Evolutionary conservation across 768 basidiomycete genomes (phyloP).

Genomic region (Pleurotus salmoneostramineus): DNA sequence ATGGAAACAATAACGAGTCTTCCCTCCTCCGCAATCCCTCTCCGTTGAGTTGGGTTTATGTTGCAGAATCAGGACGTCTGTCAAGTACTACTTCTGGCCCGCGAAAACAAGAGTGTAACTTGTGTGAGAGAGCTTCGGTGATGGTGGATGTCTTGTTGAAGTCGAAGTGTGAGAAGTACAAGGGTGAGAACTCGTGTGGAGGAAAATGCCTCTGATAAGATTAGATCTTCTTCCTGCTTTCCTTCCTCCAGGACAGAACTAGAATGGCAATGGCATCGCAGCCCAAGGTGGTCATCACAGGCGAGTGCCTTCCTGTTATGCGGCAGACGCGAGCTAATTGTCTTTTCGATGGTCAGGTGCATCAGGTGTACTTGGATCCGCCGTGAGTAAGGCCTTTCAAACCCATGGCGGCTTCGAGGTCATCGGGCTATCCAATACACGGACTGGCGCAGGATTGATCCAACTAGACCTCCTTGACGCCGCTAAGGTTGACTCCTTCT

Average conservation of each 20-base stretch:
- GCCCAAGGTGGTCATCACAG: slow-evolving; percentile 58
- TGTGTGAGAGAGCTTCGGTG: no score
- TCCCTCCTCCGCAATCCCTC: no score
- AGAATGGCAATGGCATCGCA: slow-evolving; percentile 14
- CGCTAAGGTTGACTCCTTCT: slow-evolving; percentile 47
- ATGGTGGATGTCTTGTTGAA: neutral
- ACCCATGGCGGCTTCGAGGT: slow-evolving; percentile 31
- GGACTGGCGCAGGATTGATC: slow-evolving; percentile 45
- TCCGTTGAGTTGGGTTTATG: no score
- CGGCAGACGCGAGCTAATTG: neutral
- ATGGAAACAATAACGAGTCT: no score
- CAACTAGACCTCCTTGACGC: slow-evolving; percentile 69
- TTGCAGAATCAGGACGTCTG: no score
- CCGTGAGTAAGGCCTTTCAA: slow-evolving; percentile 64
- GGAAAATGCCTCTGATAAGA: slow-evolving; percentile 4
- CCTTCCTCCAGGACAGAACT: neutral
- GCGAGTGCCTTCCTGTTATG: slow-evolving; percentile 21
- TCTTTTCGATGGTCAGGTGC: slow-evolving; percentile 55
- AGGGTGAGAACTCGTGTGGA: neutral
- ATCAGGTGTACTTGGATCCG: slow-evolving; percentile 86
- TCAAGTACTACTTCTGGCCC: no score
- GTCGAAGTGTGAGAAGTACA: neutral
- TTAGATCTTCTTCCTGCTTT: slow-evolving; percentile 3
- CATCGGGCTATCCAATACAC: slow-evolving; percentile 71
- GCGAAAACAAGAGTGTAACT: no score